Conservation (phyloP, 371 early-diverging fungal species). For the Mortierella sp. region DNA sequence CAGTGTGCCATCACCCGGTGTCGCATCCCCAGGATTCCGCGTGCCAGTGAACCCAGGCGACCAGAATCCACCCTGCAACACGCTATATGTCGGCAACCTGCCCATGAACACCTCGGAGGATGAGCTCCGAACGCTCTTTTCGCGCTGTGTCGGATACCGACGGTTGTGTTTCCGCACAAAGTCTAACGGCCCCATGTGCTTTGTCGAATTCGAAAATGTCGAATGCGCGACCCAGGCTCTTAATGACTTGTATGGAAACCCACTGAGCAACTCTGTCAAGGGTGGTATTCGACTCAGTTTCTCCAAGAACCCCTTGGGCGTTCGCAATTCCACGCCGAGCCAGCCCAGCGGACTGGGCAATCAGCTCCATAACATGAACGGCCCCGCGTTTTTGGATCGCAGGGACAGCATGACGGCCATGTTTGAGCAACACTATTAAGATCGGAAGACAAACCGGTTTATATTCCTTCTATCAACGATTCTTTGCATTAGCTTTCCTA, state of each 20-base stretch:
- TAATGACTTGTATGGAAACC: slow-evolving; percentile 81
- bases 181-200: slow-evolving; percentile 91
- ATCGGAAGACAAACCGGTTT: neutral
- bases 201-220: slow-evolving; percentile 92
- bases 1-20: slow-evolving; percentile 48
- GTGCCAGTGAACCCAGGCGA: slow-evolving; percentile 74
- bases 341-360: slow-evolving; percentile 43
- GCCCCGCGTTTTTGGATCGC: slow-evolving; percentile 35
- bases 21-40: slow-evolving; percentile 50
- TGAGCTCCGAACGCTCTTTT: slow-evolving; percentile 84
- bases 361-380: slow-evolving; percentile 41
- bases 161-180: slow-evolving; percentile 87
- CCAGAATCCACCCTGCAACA: slow-evolving; percentile 97
- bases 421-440: slow-evolving; percentile 43
- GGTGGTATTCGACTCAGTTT: slow-evolving; percentile 93
- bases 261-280: slow-evolving; percentile 85
- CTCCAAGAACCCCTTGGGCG: slow-evolving; percentile 95
- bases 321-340: slow-evolving; percentile 55
- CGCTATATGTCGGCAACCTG: slow-evolving; percentile 96
- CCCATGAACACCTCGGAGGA: slow-evolving; percentile 86
- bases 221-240: slow-evolving; percentile 88
- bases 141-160: slow-evolving; percentile 81
- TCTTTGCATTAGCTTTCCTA: neutral
- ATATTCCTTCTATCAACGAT: neutral
- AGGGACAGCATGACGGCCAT: slow-evolving; percentile 53